Percentiles rank a stretch among this genome's conserved stretches.
Conservation (phyloP, 441 rosid species). For the Arabidopsis lyrata region DNA sequence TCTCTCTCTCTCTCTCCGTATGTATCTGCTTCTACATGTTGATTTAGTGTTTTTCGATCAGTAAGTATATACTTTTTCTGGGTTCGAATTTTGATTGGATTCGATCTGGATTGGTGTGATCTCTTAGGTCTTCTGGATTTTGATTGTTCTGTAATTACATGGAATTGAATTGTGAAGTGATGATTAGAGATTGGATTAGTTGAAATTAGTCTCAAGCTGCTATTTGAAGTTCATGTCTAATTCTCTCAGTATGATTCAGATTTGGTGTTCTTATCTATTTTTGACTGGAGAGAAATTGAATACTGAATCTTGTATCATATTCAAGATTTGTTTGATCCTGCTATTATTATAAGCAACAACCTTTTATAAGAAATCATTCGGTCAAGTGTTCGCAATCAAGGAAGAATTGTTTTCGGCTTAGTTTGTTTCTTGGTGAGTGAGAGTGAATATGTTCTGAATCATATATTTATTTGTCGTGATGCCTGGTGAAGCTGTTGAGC, state of each 20-base stretch:
- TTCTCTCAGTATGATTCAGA: no score
- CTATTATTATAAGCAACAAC: background rate
- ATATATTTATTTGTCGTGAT: background rate
- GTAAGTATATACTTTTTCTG: background rate
- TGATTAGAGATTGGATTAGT: background rate
- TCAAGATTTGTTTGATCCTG: background rate
- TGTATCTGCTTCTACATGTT: slow-evolving; percentile 14
- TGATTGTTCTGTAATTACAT: background rate
- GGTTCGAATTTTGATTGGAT: slow-evolving; percentile 7
- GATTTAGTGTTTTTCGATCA: slow-evolving; percentile 20
- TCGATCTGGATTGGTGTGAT: slow-evolving; percentile 29
- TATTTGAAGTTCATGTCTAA: no score
- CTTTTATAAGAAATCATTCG: background rate
- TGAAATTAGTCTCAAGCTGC: no score
- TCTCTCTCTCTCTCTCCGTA: background rate
- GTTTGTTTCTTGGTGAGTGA: slow-evolving; percentile 9
- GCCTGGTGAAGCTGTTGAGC: background rate
- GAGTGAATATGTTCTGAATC: background rate
- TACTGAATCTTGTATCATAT: background rate
- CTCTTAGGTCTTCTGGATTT: slow-evolving; percentile 14
- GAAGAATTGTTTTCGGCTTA: background rate
- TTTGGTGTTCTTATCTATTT: background rate
- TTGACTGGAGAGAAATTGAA: background rate
- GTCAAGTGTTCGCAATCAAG: background rate
- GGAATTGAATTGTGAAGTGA: background rate